These are phyloP conservation scores for Groenewaldozyma tartarivorans DNA, from an alignment of 805 yeast species.

Conservation along the genomic window DNA sequence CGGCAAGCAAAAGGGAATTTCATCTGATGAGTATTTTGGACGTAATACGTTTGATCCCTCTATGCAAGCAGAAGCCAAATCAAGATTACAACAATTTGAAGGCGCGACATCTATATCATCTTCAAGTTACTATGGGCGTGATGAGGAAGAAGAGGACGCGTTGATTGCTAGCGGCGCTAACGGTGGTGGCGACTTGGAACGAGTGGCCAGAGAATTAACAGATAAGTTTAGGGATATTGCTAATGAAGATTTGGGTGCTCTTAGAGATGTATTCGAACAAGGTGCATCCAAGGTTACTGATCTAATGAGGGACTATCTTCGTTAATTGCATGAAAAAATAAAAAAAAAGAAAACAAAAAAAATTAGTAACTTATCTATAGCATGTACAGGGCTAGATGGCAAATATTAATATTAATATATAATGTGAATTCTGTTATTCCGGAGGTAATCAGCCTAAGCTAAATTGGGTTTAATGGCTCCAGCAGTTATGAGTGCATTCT, in stretches of 20 bases:
- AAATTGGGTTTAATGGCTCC: constrained; percentile 11
- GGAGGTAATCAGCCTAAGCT: background rate
- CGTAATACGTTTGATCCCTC: constrained; percentile 73
- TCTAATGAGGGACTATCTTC: constrained; percentile 76
- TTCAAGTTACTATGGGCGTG: constrained; percentile 85
- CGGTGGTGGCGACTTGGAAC: constrained; percentile 37
- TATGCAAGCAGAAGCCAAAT: constrained; percentile 68
- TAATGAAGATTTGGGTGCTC: constrained; percentile 79
- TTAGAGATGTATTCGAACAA: constrained; percentile 85
- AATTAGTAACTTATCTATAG: too few species aligned
- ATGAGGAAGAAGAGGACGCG: constrained; percentile 38
- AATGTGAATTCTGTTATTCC: too few species aligned
- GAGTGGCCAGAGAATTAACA: constrained; percentile 52
- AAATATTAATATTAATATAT: too few species aligned
- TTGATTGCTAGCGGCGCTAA: constrained; percentile 24
- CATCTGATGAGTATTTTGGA: constrained; percentile 91
- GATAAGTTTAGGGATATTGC: constrained; percentile 66
- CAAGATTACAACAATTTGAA: constrained; percentile 70
- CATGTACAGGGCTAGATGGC: too few species aligned
- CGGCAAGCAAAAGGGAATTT: constrained; percentile 87
- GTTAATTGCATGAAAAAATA: constrained; percentile 20
- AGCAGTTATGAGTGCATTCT: constrained; percentile 43
- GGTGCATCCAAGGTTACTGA: constrained; percentile 88
- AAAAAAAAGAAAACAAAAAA: background rate
- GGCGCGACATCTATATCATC: constrained; percentile 91